phyloP scores from a whole-genome alignment of 768 basidiomycete species.

The Lepiota venenata region DNA sequence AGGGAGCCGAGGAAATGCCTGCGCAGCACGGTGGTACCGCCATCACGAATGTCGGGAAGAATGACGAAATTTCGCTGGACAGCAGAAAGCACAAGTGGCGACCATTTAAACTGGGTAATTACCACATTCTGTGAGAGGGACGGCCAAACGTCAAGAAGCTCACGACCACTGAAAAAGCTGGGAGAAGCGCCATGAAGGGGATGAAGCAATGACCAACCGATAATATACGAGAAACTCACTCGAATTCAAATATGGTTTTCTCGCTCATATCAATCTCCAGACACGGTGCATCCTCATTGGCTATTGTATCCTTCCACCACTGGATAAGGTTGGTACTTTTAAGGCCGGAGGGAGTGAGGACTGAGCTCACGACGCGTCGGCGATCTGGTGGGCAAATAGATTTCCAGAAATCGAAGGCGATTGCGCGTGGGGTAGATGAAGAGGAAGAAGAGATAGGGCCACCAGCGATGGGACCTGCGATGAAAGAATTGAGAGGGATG shows the following conservation, averaged over 20 bases:
- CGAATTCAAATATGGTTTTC: conserved; percentile 42
- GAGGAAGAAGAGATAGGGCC: conserved; percentile 20
- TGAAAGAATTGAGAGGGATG: conserved; percentile 57
- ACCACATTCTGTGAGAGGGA: conserved; percentile 34
- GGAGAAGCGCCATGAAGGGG: background rate
- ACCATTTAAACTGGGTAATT: conserved; percentile 48
- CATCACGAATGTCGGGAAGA: conserved; percentile 16
- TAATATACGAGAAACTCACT: conserved; percentile 30
- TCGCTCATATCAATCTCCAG: conserved; percentile 3
- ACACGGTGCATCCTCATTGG: conserved; percentile 19
- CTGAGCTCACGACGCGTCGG: conserved; percentile 24
- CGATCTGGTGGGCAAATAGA: conserved; percentile 36
- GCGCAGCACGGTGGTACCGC: background rate
- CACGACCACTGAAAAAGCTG: conserved; percentile 48
- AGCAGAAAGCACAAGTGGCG: conserved; percentile 45
- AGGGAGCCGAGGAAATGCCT: background rate
- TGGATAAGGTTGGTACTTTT: conserved; percentile 35
- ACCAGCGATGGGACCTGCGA: conserved; percentile 54
- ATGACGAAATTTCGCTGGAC: conserved; percentile 46
- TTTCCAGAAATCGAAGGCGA: conserved; percentile 49
- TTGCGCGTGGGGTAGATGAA: conserved; percentile 22
- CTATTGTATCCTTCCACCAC: conserved; percentile 47
- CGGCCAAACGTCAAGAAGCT: conserved; percentile 30
- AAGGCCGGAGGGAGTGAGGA: conserved; percentile 31
- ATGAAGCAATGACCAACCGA: background rate